phyloP scores from a whole-genome alignment of 768 basidiomycete species.

The Rhodotorula babjevae region DNA sequence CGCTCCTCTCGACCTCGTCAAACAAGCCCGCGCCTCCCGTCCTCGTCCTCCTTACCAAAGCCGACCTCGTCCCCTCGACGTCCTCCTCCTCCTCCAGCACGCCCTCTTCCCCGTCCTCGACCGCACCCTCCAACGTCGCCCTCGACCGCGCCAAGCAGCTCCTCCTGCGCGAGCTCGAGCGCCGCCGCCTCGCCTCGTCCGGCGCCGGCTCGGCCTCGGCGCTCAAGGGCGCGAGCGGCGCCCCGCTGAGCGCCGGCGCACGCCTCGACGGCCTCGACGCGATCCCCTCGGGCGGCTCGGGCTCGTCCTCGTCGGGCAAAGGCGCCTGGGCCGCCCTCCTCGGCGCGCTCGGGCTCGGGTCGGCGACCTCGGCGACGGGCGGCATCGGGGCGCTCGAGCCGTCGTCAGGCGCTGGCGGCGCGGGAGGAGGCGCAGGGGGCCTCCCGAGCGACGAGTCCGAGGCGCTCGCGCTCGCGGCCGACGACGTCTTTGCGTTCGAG shows the following conservation, averaged over 20 bases:
- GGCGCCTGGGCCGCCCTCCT: background rate
- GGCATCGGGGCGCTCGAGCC: too few species aligned
- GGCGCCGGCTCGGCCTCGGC: background rate
- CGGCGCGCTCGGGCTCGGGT: background rate
- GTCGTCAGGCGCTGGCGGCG: too few species aligned
- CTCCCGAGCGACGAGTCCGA: conserved; percentile 33
- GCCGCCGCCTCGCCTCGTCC: conserved; percentile 16
- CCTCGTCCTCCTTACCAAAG: conserved; percentile 38
- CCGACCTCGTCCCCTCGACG: conserved; percentile 23
- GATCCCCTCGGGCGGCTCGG: background rate
- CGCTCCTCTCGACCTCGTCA: background rate
- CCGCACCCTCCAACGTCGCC: conserved; percentile 12
- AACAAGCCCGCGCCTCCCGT: conserved; percentile 9
- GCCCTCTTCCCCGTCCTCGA: conserved; percentile 5
- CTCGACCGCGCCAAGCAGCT: conserved; percentile 35
- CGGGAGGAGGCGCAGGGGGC: background rate
- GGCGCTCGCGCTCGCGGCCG: conserved; percentile 12
- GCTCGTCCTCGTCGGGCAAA: background rate
- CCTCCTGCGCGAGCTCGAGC: conserved; percentile 38
- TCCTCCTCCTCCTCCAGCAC: conserved; percentile 6
- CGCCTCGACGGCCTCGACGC: conserved; percentile 35
- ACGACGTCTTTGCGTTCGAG: conserved; percentile 32
- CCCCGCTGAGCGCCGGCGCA: conserved; percentile 14
- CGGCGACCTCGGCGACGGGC: background rate
- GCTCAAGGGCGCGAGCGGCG: background rate